Base-by-base conservation (phyloP, 2,329 filamentous ascomycete genomes). In the Aureobasidium sp. region DNA sequence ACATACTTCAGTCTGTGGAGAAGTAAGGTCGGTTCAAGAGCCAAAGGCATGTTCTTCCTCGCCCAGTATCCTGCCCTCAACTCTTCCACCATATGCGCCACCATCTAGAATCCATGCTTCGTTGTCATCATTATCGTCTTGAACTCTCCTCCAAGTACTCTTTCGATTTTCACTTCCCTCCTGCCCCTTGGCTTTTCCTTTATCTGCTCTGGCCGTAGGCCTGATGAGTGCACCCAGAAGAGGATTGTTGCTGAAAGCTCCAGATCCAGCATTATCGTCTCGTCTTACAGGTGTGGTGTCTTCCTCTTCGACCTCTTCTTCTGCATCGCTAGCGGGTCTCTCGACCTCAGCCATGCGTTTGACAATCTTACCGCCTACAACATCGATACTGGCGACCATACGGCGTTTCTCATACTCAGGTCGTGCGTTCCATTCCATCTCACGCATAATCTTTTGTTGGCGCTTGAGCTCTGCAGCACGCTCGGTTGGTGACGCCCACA, bases 321-420 rank as follows among this genome's bases (percentile, higher is more conserved):
- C 83, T 3, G 76, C 76, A 4, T 82, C 84, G 27, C 73, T 72
- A 51, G 82, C 77, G 65, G 88, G 86, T 24, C 83, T 73, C 5
- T 86, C 82, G n/a, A 78, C 71, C 34, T 76, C 74, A 17, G 82
- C 84, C 82, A 90, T 90, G 67, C 84, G 84, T 64, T 83, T 84
- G 5, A 94, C 86, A 2, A 96, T 85, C 68, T 87, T 92, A 20
- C 88, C 87, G 0, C 87, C 87, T 9, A 87, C 86, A 0, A 96
- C 77, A 71, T 96, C 91, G 64, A 96, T 89, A 70, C 89, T 93
- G 67, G 95, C 83, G 1, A 97, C 88, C 64, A 94, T 87, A 68
- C 83, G 85, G 63, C 90, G 83, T 81, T 93, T 96, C 77, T 97
- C 92, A 74, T 92, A 96, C 65, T 95, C 92, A 0, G 92, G 91